phyloP scores from a whole-genome alignment of 192 early-diverging fungal genomes.

The Podila epicladia region DNA sequence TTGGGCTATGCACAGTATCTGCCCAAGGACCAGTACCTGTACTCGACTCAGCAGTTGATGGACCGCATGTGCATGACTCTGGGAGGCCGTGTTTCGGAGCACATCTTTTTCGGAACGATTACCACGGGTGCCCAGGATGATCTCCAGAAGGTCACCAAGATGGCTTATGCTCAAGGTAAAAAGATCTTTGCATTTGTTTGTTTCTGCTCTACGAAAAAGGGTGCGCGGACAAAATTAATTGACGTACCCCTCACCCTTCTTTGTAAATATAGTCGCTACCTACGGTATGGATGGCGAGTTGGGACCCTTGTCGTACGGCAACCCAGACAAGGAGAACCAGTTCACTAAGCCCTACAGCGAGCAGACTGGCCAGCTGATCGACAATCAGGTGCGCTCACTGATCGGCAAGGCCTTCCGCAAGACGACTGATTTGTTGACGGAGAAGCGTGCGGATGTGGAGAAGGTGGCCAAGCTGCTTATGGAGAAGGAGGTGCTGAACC shows the following conservation, averaged over 20 bases:
- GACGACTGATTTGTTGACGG: constrained; percentile 84
- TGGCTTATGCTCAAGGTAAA: constrained; percentile 90
- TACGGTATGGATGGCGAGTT: constrained; percentile 95
- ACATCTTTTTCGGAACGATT: constrained; percentile 93
- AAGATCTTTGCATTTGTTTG: no score
- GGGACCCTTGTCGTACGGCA: constrained; percentile 86
- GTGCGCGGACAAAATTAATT: no score
- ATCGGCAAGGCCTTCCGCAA: constrained; percentile 83
- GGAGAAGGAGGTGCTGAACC: constrained; percentile 96
- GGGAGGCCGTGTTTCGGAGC: constrained; percentile 87
- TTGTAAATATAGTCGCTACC: constrained; percentile 64
- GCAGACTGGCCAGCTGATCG: constrained; percentile 92
- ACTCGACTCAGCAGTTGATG: constrained; percentile 90
- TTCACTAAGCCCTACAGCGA: constrained; percentile 98
- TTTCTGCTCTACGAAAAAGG: no score
- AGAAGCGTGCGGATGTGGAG: constrained; percentile 87
- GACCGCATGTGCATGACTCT: constrained; percentile 95
- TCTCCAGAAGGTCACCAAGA: constrained; percentile 95
- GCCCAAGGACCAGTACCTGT: constrained; percentile 97
- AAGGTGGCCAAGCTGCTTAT: constrained; percentile 93
- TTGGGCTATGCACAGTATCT: constrained; percentile 99
- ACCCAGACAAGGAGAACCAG: constrained; percentile 70
- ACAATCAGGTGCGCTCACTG: constrained; percentile 91
- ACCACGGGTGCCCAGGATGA: constrained; percentile 98
- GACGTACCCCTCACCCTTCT: no score